Conservation (phyloP, 306 rosid species). For the Oxytropis ochrocephala region DNA sequence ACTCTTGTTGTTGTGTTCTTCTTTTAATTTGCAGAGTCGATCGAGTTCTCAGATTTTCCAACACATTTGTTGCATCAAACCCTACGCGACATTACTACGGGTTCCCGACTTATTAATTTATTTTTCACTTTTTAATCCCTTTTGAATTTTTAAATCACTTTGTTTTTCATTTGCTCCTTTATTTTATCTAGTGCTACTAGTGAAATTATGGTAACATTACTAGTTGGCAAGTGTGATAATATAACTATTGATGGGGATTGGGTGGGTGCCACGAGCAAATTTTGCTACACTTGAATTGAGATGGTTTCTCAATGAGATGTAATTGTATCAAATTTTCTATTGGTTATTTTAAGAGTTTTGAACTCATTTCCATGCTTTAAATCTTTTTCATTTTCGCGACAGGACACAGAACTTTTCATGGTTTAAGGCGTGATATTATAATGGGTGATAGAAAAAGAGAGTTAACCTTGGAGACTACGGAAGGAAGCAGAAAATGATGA, state of each 20-base stretch:
- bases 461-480: conserved; percentile 17
- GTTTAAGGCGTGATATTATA: conserved; percentile 40
- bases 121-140: not conserved
- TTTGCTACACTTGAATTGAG: not conserved
- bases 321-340: not conserved
- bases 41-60: conserved; percentile 42
- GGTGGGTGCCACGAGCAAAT: no score
- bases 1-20: not conserved
- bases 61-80: conserved; percentile 20
- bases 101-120: conserved; percentile 22
- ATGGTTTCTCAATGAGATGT: not conserved
- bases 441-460: conserved; percentile 46
- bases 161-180: not conserved
- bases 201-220: not conserved
- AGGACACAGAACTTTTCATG: conserved; percentile 30
- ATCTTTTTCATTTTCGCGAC: not conserved
- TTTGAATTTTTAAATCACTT: not conserved
- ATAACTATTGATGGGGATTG: not conserved
- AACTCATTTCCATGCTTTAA: not conserved
- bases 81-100: conserved; percentile 24
- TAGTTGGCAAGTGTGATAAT: not conserved
- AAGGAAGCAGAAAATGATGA: conserved; percentile 31
- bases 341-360: not conserved
- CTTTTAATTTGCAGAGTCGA: conserved; percentile 41
- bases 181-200: not conserved